Evolutionary conservation across 768 basidiomycete species (phyloP).

Genomic region (Tephrocybe sp.): DNA sequence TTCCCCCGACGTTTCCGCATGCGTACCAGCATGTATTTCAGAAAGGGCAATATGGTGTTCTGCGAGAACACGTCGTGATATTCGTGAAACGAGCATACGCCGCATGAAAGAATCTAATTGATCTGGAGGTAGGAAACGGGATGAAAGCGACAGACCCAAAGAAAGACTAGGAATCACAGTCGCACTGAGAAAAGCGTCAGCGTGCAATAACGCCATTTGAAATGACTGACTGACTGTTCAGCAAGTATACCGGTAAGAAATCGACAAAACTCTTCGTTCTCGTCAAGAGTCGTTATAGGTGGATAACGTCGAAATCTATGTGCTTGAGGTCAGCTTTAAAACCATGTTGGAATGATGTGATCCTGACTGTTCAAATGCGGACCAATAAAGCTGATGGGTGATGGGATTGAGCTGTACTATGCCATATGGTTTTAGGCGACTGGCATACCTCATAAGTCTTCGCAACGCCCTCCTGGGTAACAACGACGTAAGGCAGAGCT

Average conservation of each 20-base stretch:
- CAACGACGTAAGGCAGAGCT: conserved; percentile 81
- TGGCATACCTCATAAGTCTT: conserved; percentile 78
- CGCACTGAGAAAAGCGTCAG: conserved; percentile 43
- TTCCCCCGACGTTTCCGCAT: conserved; percentile 37
- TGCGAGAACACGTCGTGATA: conserved; percentile 84
- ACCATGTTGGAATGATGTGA: background rate
- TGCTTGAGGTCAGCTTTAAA: background rate
- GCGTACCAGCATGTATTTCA: conserved; percentile 44
- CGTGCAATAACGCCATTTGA: conserved; percentile 9
- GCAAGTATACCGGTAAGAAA: conserved; percentile 65
- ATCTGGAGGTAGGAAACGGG: conserved; percentile 75
- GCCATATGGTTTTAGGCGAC: background rate
- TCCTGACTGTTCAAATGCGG: conserved; percentile 78
- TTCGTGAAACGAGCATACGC: conserved; percentile 88
- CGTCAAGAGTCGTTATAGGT: conserved; percentile 64
- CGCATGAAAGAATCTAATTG: conserved; percentile 85
- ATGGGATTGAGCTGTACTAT: conserved; percentile 1
- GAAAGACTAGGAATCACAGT: conserved; percentile 80
- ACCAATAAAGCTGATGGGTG: conserved; percentile 73
- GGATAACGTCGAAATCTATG: conserved; percentile 73
- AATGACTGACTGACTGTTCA: conserved; percentile 66
- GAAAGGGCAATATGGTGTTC: conserved; percentile 90
- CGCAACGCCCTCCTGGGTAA: conserved; percentile 80
- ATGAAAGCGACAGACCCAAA: conserved; percentile 83
- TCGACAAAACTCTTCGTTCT: conserved; percentile 78